Base-by-base conservation (phyloP, 1,284 basidiomycete species). In the Rhodotorula mucilaginosa region DNA sequence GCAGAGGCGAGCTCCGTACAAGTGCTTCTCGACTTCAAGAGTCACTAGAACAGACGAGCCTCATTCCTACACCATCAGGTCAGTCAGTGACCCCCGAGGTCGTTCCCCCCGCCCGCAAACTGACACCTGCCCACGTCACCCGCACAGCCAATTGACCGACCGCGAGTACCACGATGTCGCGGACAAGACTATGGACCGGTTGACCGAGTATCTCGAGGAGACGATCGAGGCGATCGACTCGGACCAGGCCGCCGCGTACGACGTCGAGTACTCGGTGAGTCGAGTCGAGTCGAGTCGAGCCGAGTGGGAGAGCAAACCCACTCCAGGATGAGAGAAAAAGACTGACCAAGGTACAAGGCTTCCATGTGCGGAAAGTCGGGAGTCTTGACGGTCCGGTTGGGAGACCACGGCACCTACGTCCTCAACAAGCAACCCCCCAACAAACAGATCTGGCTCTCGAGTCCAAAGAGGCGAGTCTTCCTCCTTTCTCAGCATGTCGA, bases 381-480 rank as follows among this genome's bases (percentile, higher is more conserved):
- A 34, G 96, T 99, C 47, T 83, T 99, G 70, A 99, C 93, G 3
- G 86, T 98, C 64, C 85, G 86, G 61, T 84, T 97, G 26, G 93
- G 91, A 49, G 84, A 86, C 13, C 84, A 90, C 73, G 95, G 95
- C 26, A 98, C 92, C n/a, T 99, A 97, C 83, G 96, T 98, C 56
- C 91, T 99, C 83, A 99, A 99, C 84, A 99, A 99, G 85, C 96
- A 99, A 82, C 96, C 96, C 15, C 96, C 97, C 8, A 98, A 98
- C 81, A 93, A 94, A 82, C 97, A 99, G 81, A 98, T 99, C 79
- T 99, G 96, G 96, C 85, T 99, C 48, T 95, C 92, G 18, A 96
- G 93, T 49, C 96, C 96, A 0, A 29, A 68, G 65, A 71, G 69
- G 18, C 64, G 70, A 52, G 51, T n/a, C 26, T n/a, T 13, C 54